A percentile compares a stretch with the other conserved stretches of the same genome.
Conservation (phyloP, 306 rosid genomes). For the Prosopis cineraria region DNA sequence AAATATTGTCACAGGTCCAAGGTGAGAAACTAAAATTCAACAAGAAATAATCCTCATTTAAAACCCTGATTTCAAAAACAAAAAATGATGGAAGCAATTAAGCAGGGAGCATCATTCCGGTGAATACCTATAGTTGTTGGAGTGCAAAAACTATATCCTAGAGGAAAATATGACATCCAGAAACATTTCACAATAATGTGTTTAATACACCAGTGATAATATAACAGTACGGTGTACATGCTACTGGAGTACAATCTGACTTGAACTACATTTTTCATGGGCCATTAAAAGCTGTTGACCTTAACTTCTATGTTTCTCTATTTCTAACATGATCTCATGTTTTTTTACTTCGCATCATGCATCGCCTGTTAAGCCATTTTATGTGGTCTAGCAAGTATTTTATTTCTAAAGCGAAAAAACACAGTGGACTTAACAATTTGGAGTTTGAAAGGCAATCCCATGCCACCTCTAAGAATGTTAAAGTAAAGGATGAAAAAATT, state of each 20-base stretch:
- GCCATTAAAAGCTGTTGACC: neutral
- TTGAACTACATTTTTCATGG: neutral
- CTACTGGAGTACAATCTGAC: neutral
- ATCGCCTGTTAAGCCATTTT: neutral
- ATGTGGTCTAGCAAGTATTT: neutral
- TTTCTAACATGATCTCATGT: neutral
- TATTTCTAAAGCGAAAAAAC: neutral
- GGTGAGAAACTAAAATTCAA: too few relatives aligned
- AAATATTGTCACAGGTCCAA: too few relatives aligned
- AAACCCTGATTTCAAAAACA: too few relatives aligned
- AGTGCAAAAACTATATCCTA: neutral
- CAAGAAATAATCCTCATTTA: too few relatives aligned
- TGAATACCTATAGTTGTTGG: neutral
- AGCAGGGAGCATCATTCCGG: too few relatives aligned
- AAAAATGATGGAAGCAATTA: too few relatives aligned
- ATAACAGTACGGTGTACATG: too few relatives aligned
- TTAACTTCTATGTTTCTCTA: neutral
- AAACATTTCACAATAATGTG: neutral
- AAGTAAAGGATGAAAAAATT: neutral
- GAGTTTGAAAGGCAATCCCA: conserved; percentile 19
- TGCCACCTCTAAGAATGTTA: neutral
- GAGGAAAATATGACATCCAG: neutral
- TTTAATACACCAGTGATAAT: neutral
- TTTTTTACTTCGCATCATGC: neutral
- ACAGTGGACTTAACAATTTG: neutral